Evolutionary conservation across 2,329 filamentous ascomycete genomes (phyloP).

Genomic region (Coniochaeta ligniaria): DNA sequence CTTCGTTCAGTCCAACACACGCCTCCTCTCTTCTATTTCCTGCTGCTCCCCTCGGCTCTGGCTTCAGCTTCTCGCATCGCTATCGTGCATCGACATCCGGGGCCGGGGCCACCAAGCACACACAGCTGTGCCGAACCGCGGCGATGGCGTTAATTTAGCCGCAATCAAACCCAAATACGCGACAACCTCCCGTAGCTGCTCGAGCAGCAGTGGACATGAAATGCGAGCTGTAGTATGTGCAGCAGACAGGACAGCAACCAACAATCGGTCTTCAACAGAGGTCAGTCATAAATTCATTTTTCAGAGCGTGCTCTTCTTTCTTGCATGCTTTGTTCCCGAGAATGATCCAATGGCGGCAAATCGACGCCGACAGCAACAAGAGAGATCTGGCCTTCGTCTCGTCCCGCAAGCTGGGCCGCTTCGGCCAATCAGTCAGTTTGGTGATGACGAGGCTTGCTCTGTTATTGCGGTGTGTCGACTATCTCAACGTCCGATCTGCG

Average conservation of each 20-base stretch:
- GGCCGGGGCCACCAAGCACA: constrained; percentile 1
- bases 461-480: background rate
- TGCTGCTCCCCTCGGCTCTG: background rate
- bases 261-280: background rate
- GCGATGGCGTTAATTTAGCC: constrained; percentile 14
- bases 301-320: background rate
- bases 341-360: background rate
- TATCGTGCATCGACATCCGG: background rate
- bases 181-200: background rate
- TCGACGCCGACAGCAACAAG: background rate
- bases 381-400: background rate
- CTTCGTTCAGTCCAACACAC: background rate
- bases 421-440: background rate
- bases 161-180: constrained; percentile 5
- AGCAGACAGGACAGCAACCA: background rate
- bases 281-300: background rate
- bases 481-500: background rate
- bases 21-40: constrained; percentile 3
- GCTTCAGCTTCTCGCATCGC: background rate
- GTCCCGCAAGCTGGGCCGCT: background rate
- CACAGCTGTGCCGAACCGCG: constrained; percentile 6
- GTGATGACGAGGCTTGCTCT: background rate
- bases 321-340: background rate
- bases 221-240: background rate
- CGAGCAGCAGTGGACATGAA: background rate